A percentile compares a stretch with the other conserved stretches of the same genome.
phyloP scores from a whole-genome alignment of 495 filamentous ascomycete species.

The Neurospora sp. region DNA sequence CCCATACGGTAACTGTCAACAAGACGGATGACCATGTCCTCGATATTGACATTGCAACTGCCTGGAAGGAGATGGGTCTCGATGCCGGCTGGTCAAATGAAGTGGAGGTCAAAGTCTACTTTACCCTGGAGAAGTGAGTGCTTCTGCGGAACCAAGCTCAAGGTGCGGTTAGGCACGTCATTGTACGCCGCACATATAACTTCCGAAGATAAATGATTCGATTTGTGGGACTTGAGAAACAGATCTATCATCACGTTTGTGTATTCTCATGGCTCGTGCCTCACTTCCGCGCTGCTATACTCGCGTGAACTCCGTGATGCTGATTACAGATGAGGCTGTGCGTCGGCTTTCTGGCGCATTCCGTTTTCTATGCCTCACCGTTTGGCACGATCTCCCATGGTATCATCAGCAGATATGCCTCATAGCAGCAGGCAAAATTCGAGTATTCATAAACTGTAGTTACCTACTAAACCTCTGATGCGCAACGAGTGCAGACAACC shows the following conservation, averaged over 20 bases:
- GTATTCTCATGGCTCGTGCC: background rate
- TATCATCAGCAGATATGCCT: background rate
- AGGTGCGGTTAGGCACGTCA: background rate
- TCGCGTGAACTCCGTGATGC: background rate
- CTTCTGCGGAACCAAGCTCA: background rate
- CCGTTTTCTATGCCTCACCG: background rate
- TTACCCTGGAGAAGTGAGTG: slow-evolving; percentile 15
- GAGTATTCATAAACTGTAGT: background rate
- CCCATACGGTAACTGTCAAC: slow-evolving; percentile 52
- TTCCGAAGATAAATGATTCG: background rate
- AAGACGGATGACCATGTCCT: slow-evolving; percentile 49
- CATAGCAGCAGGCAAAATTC: background rate
- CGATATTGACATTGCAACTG: slow-evolving; percentile 63
- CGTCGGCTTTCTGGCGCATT: background rate
- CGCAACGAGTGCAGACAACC: background rate
- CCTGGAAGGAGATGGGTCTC: slow-evolving; percentile 69
- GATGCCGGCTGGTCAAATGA: slow-evolving; percentile 78
- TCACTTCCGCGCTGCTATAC: background rate
- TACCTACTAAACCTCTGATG: background rate
- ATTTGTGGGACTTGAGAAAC: background rate
- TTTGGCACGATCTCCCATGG: background rate
- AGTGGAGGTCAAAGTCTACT: slow-evolving; percentile 58
- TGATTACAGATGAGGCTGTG: background rate
- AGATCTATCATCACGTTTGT: background rate
- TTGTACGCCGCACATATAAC: background rate